A percentile compares a stretch with the other conserved stretches of the same genome.
Evolutionary conservation across 2,329 filamentous ascomycete genomes (phyloP).

Genomic region (Neocucurbitaria cava): DNA sequence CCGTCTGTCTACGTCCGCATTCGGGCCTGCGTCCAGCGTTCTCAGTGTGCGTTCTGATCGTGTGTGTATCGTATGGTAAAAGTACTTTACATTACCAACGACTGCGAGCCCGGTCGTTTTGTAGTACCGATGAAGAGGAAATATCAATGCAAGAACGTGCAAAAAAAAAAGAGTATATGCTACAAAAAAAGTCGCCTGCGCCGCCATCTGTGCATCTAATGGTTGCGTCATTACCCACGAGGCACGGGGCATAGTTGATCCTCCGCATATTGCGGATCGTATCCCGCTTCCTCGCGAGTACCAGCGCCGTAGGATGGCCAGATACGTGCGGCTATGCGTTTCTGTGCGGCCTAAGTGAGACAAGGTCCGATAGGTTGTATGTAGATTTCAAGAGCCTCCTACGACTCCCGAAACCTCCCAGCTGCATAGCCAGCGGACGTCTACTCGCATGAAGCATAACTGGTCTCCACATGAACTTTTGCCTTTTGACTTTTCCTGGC

Average conservation of each 20-base stretch:
- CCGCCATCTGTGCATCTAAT: constrained; percentile 16
- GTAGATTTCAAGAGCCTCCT: constrained; percentile 16
- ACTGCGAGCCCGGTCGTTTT: neutral
- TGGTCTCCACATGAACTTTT: neutral
- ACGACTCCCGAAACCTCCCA: neutral
- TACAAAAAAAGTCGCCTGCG: constrained; percentile 14
- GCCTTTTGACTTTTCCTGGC: neutral
- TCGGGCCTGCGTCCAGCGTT: constrained; percentile 11
- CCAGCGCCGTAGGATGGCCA: constrained; percentile 25
- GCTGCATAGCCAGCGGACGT: constrained; percentile 6
- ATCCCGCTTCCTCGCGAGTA: constrained; percentile 43
- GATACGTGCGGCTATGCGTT: constrained; percentile 24
- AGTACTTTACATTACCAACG: neutral
- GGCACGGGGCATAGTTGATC: constrained; percentile 31
- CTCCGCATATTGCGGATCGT: constrained; percentile 40
- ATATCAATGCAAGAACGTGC: constrained; percentile 8
- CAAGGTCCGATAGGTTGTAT: constrained; percentile 20
- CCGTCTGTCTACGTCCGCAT: constrained; percentile 8
- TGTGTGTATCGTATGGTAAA: neutral
- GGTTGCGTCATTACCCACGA: constrained; percentile 38
- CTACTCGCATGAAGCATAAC: neutral
- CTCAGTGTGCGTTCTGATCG: neutral
- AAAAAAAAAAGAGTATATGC: neutral
- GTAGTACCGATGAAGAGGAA: neutral
- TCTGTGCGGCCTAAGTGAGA: constrained; percentile 23